Conservation (phyloP, 148 eudicot genomes). For the Euryodendron excelsum region DNA sequence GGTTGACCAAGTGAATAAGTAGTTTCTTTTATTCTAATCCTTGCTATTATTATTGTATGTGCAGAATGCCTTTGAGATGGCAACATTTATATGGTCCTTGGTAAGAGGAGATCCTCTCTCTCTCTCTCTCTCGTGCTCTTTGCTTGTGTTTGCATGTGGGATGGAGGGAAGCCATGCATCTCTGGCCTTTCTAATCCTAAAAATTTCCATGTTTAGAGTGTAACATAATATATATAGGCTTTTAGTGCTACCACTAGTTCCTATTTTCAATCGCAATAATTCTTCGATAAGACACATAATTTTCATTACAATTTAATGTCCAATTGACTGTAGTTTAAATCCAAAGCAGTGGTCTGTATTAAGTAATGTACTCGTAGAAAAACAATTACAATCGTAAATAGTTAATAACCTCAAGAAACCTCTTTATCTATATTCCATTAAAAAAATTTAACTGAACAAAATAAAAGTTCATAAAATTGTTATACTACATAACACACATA, state of each 20-base stretch:
- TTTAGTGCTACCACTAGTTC: neutral
- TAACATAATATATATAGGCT: neutral
- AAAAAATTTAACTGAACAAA: neutral
- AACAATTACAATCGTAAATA: neutral
- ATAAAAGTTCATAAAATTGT: neutral
- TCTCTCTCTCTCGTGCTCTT: neutral
- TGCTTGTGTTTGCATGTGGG: too few species aligned
- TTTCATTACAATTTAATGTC: neutral
- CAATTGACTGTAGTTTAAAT: neutral
- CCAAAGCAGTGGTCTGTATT: neutral
- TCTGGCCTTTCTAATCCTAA: neutral
- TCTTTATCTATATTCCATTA: neutral
- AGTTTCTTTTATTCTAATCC: neutral
- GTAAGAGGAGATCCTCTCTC: constrained; percentile 39
- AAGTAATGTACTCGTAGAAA: neutral
- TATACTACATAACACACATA: neutral
- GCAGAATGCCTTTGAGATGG: constrained; percentile 99
- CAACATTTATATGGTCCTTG: constrained; percentile 93
- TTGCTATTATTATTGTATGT: constrained; percentile 18
- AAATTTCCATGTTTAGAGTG: neutral
- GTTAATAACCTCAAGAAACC: neutral
- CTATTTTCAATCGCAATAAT: neutral
- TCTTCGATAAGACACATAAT: neutral
- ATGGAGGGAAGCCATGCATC: too few species aligned
- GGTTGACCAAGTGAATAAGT: neutral